These are phyloP conservation scores for Tetraselmis chui DNA, from an alignment of 139 green algal genomes.

Conservation along the genomic window DNA sequence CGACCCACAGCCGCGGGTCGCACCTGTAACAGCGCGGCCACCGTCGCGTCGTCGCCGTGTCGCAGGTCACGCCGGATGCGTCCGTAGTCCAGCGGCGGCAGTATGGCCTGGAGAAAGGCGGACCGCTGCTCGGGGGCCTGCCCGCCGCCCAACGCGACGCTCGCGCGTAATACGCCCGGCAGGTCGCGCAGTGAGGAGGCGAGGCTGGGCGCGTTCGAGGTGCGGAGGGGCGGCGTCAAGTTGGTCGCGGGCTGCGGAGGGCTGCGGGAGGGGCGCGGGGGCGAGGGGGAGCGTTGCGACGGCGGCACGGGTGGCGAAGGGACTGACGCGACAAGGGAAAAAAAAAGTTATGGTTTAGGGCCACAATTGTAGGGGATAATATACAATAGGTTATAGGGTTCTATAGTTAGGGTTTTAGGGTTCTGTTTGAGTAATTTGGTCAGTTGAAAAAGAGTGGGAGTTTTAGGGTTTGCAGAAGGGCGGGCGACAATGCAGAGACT, in stretches of 20 bases:
- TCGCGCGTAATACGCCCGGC: background rate
- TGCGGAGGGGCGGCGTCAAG: background rate
- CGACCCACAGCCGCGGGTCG: too few relatives aligned
- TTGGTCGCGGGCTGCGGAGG: background rate
- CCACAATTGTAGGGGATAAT: too few relatives aligned
- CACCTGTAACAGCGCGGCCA: background rate
- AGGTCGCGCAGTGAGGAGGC: background rate
- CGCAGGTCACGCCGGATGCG: slow-evolving; percentile 8
- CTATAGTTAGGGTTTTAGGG: too few relatives aligned
- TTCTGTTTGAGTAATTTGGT: too few relatives aligned
- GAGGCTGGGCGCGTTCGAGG: background rate
- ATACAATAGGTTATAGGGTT: too few relatives aligned
- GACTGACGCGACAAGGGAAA: too few relatives aligned
- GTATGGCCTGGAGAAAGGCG: background rate
- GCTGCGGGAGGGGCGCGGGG: background rate
- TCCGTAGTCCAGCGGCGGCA: slow-evolving; percentile 16
- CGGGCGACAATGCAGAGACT: too few relatives aligned
- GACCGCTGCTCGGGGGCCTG: background rate
- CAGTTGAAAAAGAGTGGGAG: too few relatives aligned
- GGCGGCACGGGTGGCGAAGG: background rate
- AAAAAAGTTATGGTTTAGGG: too few relatives aligned
- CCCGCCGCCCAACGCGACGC: background rate
- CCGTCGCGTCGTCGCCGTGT: background rate
- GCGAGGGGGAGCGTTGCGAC: background rate
- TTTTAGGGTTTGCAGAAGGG: too few relatives aligned